phyloP scores from a whole-genome alignment of 2,329 filamentous ascomycete species.

The Ceratocystis papillata region DNA sequence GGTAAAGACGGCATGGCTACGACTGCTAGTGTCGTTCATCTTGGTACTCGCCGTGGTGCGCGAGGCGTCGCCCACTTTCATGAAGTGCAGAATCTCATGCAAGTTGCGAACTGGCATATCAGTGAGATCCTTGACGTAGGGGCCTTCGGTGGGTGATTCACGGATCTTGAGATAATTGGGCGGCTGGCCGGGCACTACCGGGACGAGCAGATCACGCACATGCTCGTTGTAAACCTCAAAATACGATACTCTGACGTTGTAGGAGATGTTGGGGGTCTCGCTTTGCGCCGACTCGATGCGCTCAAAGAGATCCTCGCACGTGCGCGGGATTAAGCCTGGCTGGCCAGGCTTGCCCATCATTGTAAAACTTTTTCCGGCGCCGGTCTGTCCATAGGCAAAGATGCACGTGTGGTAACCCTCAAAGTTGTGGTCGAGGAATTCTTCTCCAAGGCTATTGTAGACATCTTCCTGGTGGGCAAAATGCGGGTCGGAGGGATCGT shows the following conservation, averaged over 20 bases:
- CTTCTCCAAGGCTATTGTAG: constrained; percentile 86
- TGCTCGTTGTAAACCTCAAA: constrained; percentile 99
- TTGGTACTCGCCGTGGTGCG: constrained; percentile 88
- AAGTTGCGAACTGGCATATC: constrained; percentile 85
- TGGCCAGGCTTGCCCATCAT: constrained; percentile 87
- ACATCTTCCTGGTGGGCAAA: constrained; percentile 90
- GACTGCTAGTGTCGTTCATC: constrained; percentile 97
- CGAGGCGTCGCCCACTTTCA: constrained; percentile 79
- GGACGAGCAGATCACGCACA: constrained; percentile 82
- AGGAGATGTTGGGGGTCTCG: constrained; percentile 83
- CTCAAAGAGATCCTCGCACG: constrained; percentile 91
- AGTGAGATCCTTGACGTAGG: constrained; percentile 92
- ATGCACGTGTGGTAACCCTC: constrained; percentile 99
- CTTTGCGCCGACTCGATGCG: constrained; percentile 68
- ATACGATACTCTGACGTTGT: constrained; percentile 94
- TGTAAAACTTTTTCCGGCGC: constrained; percentile 94
- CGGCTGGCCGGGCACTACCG: constrained; percentile 55
- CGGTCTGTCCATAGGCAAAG: constrained; percentile 96
- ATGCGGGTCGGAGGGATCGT: constrained; percentile 64
- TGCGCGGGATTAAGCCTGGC: constrained; percentile 84
- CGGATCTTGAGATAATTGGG: constrained; percentile 94
- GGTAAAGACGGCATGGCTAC: constrained; percentile 94
- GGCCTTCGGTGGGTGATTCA: constrained; percentile 86
- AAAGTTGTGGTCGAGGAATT: constrained; percentile 98
- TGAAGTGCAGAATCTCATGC: constrained; percentile 75